Percentiles rank a stretch among this genome's conserved stretches.
Evolutionary conservation across 352 stramenopile species (phyloP).

Genomic region (Globisporangium radiosum): DNA sequence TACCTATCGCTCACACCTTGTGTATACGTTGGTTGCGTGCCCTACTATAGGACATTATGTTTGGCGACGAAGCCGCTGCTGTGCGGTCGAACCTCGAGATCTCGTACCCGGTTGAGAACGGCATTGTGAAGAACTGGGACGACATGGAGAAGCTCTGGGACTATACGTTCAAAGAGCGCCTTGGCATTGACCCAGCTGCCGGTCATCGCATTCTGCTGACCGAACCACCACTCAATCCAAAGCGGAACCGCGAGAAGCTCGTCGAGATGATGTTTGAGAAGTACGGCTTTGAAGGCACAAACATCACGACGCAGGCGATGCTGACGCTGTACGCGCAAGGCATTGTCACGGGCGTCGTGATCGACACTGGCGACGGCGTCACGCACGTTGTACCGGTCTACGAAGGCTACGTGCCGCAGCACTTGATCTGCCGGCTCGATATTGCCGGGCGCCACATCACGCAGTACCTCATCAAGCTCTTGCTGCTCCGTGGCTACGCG

Average conservation of each 20-base stretch:
- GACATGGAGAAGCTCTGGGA: slow-evolving; percentile 97
- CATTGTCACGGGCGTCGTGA: slow-evolving; percentile 86
- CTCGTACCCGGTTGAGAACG: slow-evolving; percentile 92
- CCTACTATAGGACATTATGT: slow-evolving; percentile 88
- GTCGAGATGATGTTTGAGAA: slow-evolving; percentile 93
- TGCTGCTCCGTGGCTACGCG: slow-evolving; percentile 87
- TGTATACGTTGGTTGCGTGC: not conserved
- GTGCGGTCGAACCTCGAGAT: slow-evolving; percentile 86
- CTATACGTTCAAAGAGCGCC: slow-evolving; percentile 93
- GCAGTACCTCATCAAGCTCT: slow-evolving; percentile 89
- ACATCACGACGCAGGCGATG: slow-evolving; percentile 92
- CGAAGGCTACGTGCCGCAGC: slow-evolving; percentile 87
- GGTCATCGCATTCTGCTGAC: slow-evolving; percentile 89
- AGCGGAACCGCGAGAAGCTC: slow-evolving; percentile 88
- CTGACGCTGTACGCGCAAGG: slow-evolving; percentile 91
- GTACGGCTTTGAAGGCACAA: slow-evolving; percentile 86
- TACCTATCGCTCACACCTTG: too few species aligned
- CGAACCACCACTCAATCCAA: slow-evolving; percentile 90
- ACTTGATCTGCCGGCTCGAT: slow-evolving; percentile 89
- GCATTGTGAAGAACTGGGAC: slow-evolving; percentile 96
- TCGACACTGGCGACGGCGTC: slow-evolving; percentile 91
- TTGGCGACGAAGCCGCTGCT: slow-evolving; percentile 89
- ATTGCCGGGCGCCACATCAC: slow-evolving; percentile 87
- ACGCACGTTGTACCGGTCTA: slow-evolving; percentile 87
- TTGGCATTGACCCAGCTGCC: slow-evolving; percentile 55